Evolutionary conservation across 768 basidiomycete genomes (phyloP).

Genomic region (Fibroporia radiculosa): DNA sequence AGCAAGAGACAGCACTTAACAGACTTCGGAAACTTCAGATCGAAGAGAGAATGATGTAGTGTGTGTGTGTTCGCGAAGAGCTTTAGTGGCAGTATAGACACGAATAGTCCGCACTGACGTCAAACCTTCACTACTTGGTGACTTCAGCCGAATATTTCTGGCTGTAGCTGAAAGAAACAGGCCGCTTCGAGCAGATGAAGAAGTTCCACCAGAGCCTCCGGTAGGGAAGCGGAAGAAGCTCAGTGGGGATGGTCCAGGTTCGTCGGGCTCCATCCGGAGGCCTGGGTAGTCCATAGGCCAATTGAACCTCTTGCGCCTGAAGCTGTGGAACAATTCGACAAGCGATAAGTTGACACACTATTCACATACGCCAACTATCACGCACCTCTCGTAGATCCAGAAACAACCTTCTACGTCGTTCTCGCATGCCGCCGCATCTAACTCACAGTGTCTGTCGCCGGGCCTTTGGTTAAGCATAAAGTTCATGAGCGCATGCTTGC

Average conservation of each 20-base stretch:
- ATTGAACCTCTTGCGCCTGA: constrained; percentile 59
- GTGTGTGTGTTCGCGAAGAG: not conserved
- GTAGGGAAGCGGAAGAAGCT: not conserved
- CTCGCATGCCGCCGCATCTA: constrained; percentile 21
- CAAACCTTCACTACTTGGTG: not conserved
- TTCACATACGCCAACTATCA: constrained; percentile 3
- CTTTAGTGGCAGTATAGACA: not conserved
- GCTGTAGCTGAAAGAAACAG: not conserved
- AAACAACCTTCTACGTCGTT: constrained; percentile 30
- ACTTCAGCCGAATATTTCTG: not conserved
- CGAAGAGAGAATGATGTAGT: too few relatives aligned
- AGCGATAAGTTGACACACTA: not conserved
- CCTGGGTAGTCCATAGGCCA: constrained; percentile 45
- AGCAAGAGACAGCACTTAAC: too few relatives aligned
- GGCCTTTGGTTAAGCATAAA: constrained; percentile 31
- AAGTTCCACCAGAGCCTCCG: not conserved
- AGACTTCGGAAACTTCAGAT: too few relatives aligned
- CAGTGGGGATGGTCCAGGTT: constrained; percentile 2
- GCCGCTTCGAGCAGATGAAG: not conserved
- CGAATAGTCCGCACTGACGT: not conserved
- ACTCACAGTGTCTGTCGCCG: constrained; percentile 13
- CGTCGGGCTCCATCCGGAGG: constrained; percentile 10
- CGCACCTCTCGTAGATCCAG: constrained; percentile 55
- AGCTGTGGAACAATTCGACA: constrained; percentile 31
- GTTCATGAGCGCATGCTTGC: constrained; percentile 48